Base-by-base conservation (phyloP, 2,329 filamentous ascomycete genomes). In the Diaporthe humulicola region DNA sequence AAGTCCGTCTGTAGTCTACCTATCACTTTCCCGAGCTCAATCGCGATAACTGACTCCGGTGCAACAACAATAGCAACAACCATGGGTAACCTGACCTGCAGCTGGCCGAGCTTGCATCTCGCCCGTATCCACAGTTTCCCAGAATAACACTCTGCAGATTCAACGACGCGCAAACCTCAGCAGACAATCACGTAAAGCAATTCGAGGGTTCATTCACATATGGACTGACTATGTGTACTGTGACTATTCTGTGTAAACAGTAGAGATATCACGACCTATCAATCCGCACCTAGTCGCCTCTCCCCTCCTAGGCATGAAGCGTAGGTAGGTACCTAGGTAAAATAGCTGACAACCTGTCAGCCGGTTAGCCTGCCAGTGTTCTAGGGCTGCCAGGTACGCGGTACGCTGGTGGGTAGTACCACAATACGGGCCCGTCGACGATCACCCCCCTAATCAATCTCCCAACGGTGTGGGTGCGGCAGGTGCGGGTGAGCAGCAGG, bases 401-500 rank as follows among this genome's bases (percentile, higher is more conserved):
- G n/a, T 50, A n/a, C 61, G n/a, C 22, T 33, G 14, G 38, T 42
- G 60, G 33, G 30, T 40, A 36, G 45, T 15, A 54, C 64, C 64
- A 69, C 48, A 54, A 40, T 69, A 38, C 45, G 64, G 64, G 42
- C 42, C 64, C 28, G 25, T 45, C 45, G 64, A 19, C 64, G 64
- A 69, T 69, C 64, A 69, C 33, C 64, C 64, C 64, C 64, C 64
- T 69, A 64, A 45, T 45, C 38, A 64, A 64, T 54, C 64, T 69
- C 61, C 64, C 64, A 69, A 69, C 64, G 64, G 64, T 52, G 61
- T 50, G 61, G 45, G 61, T 50, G 42, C 30, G 28, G 42, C 40
- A n/a, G 22, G 22, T 25, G 56, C 36, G 36, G 22, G 33, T 14
- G 45, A 40, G 30, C 48, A 52, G 45, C 48, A 52, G 45, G 61